Evolutionary conservation across 1,139 yeast species (phyloP).

Genomic region (Diutina catenulata): DNA sequence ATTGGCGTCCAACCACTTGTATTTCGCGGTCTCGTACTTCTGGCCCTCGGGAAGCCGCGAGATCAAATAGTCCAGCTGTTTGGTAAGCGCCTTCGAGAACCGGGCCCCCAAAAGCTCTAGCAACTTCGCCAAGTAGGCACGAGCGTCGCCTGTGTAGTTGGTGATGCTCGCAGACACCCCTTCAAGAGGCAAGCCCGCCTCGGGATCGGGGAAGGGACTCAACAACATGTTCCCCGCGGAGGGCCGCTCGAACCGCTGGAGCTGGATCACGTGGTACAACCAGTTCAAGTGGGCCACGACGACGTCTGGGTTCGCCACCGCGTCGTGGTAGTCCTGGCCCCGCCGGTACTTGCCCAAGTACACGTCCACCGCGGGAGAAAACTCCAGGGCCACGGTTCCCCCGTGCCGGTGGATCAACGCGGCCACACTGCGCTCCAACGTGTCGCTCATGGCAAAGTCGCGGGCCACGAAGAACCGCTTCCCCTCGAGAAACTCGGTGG

Average conservation of each 20-base stretch:
- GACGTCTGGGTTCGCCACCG: slow-evolving; percentile 14
- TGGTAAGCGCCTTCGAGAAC: slow-evolving; percentile 60
- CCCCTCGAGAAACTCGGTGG: slow-evolving; percentile 13
- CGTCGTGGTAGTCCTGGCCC: slow-evolving; percentile 35
- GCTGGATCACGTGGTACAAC: slow-evolving; percentile 56
- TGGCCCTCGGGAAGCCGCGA: slow-evolving; percentile 60
- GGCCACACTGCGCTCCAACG: too few species aligned
- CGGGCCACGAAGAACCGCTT: slow-evolving; percentile 20
- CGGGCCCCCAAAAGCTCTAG: slow-evolving; percentile 63
- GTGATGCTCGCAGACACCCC: slow-evolving; percentile 53
- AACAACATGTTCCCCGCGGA: slow-evolving; percentile 16
- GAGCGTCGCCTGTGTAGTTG: slow-evolving; percentile 76
- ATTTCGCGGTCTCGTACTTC: slow-evolving; percentile 61
- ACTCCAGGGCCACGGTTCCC: slow-evolving; percentile 16
- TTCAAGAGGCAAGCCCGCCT: slow-evolving; percentile 38
- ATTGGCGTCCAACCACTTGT: slow-evolving; percentile 34
- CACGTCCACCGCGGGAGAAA: slow-evolving; percentile 30
- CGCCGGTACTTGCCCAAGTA: slow-evolving; percentile 54
- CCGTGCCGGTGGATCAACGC: slow-evolving; percentile 21
- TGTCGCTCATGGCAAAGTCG: slow-evolving; percentile 26
- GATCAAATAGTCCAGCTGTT: slow-evolving; percentile 59
- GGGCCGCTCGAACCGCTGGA: slow-evolving; percentile 49
- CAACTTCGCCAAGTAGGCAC: slow-evolving; percentile 58
- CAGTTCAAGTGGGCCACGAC: slow-evolving; percentile 61
- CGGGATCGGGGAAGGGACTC: slow-evolving; percentile 64